Evolutionary conservation across 208 protist genomes (phyloP), one percentile per base, ranked within the genome.

Genomic region (Leptomonas pyrrhocoris): DNA sequence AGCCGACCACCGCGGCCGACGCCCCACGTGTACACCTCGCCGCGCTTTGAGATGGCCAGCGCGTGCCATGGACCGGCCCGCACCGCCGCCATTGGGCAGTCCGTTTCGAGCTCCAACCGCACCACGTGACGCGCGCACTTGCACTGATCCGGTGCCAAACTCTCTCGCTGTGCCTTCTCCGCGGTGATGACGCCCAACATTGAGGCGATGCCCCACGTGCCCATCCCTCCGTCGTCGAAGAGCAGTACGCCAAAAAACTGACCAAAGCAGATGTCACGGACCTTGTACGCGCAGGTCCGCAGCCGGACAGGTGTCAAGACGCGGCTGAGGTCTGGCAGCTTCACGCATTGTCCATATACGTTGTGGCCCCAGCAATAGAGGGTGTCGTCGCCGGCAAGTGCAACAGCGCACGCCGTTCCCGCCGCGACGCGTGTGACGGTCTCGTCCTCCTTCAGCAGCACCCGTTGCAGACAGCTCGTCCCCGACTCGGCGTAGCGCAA

Each of bases 351-450:
- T 13, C 88, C 86, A 68, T 80, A 88, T 15, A 49, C 65, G 66
- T 96, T 96, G 65, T 87, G 60, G 49, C 91, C 91, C 86, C 88
- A 94, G 38, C 77, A 56, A 67, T 87, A 93, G 53, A 96, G 65
- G 19, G 67, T 45, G 34, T 58, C 61, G 48, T 79, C 74, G 25
- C 40, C 34, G 21, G 78, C 65, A 31, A 93, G 19, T 3, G 85
- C 86, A 3, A 84, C 57, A 25, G 64, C 85, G 50, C 77, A 85
- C 3, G 72, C 74, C 23, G 63, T 63, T 30, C 88, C 86, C 19
- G 80, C 79, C 27, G 60, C 81, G 2, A 94, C 56, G 27, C 61
- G 72, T 28, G 61, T 68, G 21, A 92, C 64, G 0, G 64, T 34
- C 28, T 89, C 83, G 19, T 53, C 82, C 18, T 73, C 51, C 45